These are phyloP conservation scores for Corchorus capsularis DNA, from an alignment of 345 rosid genomes.

Conservation along the genomic window DNA sequence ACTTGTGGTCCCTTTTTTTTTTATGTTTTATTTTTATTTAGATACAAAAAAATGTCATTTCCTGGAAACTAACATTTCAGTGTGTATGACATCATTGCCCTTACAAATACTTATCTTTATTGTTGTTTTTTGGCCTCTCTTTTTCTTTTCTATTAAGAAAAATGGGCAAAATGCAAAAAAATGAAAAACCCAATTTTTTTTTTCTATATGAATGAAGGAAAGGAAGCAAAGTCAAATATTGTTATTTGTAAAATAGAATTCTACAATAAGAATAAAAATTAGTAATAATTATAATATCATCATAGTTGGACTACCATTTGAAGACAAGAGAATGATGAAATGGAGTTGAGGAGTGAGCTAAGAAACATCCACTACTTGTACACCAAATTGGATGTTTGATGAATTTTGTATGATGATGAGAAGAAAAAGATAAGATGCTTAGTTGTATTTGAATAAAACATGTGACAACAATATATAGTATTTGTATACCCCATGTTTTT, in stretches of 20 bases:
- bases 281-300: no score
- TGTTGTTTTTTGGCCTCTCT: background rate
- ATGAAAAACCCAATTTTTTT: background rate
- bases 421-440: background rate
- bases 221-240: slow-evolving; percentile 10
- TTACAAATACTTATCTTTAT: background rate
- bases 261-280: no score
- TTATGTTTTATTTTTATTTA: no score
- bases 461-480: background rate
- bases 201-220: background rate
- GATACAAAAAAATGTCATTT: background rate
- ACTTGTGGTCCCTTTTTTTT: background rate
- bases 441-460: background rate
- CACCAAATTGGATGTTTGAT: background rate
- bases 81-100: background rate
- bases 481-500: background rate
- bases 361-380: background rate
- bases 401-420: background rate
- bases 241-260: no score
- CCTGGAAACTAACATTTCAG: background rate
- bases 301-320: no score
- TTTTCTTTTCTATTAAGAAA: background rate
- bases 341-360: background rate
- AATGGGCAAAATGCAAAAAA: background rate
- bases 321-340: background rate